These are phyloP conservation scores for Globisporangium ultimum DNA, from an alignment of 352 stramenopile species.

Conservation along the genomic window DNA sequence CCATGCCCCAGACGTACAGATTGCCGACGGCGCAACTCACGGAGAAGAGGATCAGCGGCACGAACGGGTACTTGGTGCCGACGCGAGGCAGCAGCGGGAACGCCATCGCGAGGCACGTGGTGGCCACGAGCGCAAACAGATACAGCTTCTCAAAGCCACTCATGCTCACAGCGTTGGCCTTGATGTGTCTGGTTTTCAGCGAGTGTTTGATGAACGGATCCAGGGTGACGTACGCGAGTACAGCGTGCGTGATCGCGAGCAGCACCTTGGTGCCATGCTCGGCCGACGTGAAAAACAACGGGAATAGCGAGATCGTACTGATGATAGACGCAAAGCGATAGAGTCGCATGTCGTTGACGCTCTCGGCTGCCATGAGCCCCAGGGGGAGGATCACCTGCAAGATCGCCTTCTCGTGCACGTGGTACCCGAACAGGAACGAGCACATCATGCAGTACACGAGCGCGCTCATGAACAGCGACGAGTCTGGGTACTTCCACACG, in stretches of 20 bases:
- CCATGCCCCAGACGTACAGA: constrained; percentile 71
- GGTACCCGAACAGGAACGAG: constrained; percentile 96
- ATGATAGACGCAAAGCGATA: constrained; percentile 72
- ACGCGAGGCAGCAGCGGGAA: constrained; percentile 59
- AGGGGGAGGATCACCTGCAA: constrained; percentile 84
- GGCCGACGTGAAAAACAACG: constrained; percentile 77
- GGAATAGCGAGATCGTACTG: constrained; percentile 79
- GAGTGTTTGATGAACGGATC: constrained; percentile 69
- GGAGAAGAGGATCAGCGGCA: constrained; percentile 80
- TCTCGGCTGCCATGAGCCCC: constrained; percentile 67
- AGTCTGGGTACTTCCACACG: constrained; percentile 75
- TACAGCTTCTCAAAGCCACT: constrained; percentile 56
- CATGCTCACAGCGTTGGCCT: constrained; percentile 53
- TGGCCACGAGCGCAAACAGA: constrained; percentile 30
- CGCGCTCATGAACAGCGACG: constrained; percentile 75
- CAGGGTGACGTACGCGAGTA: constrained; percentile 61
- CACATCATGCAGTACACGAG: constrained; percentile 91
- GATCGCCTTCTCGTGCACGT: constrained; percentile 99
- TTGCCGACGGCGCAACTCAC: constrained; percentile 70
- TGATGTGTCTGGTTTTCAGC: constrained; percentile 67
- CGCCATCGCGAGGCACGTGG: constrained; percentile 31
- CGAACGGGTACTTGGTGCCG: constrained; percentile 53
- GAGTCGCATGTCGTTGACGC: constrained; percentile 78
- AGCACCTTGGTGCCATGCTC: constrained; percentile 79
- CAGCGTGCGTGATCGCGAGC: constrained; percentile 50